These are phyloP conservation scores for Parafenestella ontariensis DNA, from an alignment of 2,329 filamentous ascomycete species.

Conservation along the genomic window DNA sequence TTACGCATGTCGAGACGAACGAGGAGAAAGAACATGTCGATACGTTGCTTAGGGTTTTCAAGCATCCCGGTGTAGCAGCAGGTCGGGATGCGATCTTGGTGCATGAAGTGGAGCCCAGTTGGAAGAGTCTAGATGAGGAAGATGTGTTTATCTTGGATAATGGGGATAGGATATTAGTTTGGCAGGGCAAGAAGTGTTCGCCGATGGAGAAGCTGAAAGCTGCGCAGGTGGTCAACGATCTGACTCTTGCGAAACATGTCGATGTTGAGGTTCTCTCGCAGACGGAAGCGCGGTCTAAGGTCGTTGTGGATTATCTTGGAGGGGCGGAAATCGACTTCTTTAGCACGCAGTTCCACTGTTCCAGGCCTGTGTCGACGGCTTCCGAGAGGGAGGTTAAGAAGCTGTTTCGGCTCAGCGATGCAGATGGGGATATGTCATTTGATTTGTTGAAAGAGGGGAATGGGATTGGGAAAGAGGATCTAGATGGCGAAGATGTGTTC, in stretches of 20 bases:
- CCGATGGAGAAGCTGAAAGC: conserved; percentile 75
- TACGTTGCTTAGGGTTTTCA: conserved; percentile 69
- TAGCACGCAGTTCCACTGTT: conserved; percentile 51
- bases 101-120: conserved; percentile 68
- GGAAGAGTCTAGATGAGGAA: conserved; percentile 67
- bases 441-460: conserved; percentile 64
- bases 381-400: conserved; percentile 47
- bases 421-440: conserved; percentile 64
- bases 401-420: conserved; percentile 70
- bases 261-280: conserved; percentile 72
- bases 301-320: conserved; percentile 60
- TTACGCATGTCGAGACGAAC: conserved; percentile 64
- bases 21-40: conserved; percentile 54
- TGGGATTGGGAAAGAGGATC: conserved; percentile 55
- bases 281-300: conserved; percentile 61
- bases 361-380: conserved; percentile 49
- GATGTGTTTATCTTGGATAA: conserved; percentile 72
- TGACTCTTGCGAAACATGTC: conserved; percentile 68
- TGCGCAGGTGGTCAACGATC: conserved; percentile 70
- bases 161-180: conserved; percentile 71
- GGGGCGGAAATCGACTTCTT: conserved; percentile 51
- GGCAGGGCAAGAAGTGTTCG: conserved; percentile 70
- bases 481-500: conserved; percentile 68
- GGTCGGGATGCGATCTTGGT: conserved; percentile 63
- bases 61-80: conserved; percentile 56